Evolutionary conservation across 148 eudicot species (phyloP).

Genomic region (Linanthus parryae): DNA sequence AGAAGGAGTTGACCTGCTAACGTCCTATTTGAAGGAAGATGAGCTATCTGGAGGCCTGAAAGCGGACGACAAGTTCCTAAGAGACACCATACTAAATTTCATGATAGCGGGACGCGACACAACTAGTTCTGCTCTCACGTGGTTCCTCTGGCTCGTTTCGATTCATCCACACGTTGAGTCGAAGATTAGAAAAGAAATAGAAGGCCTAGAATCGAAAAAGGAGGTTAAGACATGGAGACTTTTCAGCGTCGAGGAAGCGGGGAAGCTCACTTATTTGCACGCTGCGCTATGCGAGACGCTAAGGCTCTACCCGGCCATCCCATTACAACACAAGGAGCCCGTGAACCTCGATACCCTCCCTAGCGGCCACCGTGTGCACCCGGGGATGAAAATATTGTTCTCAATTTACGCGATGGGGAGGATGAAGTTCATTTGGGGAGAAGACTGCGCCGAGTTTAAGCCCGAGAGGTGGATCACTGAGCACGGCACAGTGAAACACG

Average conservation of each 20-base stretch:
- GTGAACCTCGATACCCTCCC: conserved; percentile 6
- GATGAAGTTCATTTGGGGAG: conserved; percentile 1
- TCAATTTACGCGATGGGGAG: conserved; percentile 7
- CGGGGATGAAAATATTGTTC: conserved; percentile 6
- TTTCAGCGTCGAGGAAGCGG: too few relatives aligned
- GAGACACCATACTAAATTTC: conserved; percentile 1
- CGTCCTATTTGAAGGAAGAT: not conserved
- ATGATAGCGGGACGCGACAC: conserved; percentile 7
- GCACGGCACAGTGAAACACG: not conserved
- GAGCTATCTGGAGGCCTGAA: not conserved
- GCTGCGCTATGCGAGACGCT: conserved; percentile 10
- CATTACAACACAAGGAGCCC: conserved; percentile 6
- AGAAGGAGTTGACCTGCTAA: conserved; percentile 1
- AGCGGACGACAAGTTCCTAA: not conserved
- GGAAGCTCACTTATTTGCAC: conserved; percentile 4
- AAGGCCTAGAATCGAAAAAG: not conserved
- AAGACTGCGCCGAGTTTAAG: conserved; percentile 4
- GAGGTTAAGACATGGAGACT: conserved; percentile 1
- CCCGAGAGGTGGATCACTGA: conserved; percentile 10
- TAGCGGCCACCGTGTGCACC: too few relatives aligned
- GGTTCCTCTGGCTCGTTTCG: conserved; percentile 2
- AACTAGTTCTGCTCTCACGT: conserved; percentile 2
- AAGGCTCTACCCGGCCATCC: conserved; percentile 8
- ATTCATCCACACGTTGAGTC: not conserved
- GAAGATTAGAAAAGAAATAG: conserved; percentile 5